A percentile compares a stretch with the other conserved stretches of the same genome.
phyloP scores from a whole-genome alignment of 495 filamentous ascomycete species.

The Lepidopterella palustris region DNA sequence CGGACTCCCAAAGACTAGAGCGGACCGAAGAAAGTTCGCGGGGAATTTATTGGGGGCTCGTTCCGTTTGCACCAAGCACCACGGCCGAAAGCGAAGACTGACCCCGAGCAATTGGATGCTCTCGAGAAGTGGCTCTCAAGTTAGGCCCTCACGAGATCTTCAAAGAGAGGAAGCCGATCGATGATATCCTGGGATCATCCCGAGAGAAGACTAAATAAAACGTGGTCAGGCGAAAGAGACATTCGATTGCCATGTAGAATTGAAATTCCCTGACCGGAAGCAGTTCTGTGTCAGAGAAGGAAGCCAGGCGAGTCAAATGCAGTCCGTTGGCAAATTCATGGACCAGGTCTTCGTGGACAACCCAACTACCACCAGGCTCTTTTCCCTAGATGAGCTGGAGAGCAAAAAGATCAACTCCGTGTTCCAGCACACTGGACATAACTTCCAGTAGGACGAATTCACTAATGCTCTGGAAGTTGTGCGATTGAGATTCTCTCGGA shows the following conservation, averaged over 20 bases:
- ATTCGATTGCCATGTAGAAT: slow-evolving; percentile 46
- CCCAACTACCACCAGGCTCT: slow-evolving; percentile 55
- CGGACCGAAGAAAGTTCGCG: slow-evolving; percentile 60
- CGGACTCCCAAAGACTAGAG: slow-evolving; percentile 65
- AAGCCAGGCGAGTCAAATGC: slow-evolving; percentile 55
- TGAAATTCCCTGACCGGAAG: slow-evolving; percentile 57
- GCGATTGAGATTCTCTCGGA: slow-evolving; percentile 70
- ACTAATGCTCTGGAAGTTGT: slow-evolving; percentile 57
- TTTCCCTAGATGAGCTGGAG: slow-evolving; percentile 66
- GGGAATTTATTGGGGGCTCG: slow-evolving; percentile 61
- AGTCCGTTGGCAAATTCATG: slow-evolving; percentile 50
- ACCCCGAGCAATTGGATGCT: slow-evolving; percentile 50
- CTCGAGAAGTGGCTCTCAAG: slow-evolving; percentile 57
- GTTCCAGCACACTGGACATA: slow-evolving; percentile 55
- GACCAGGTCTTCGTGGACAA: slow-evolving; percentile 55
- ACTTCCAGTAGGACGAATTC: slow-evolving; percentile 71
- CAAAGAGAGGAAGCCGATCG: slow-evolving; percentile 46
- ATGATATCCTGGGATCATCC: slow-evolving; percentile 53
- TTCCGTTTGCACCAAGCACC: slow-evolving; percentile 70
- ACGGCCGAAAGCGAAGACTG: slow-evolving; percentile 53
- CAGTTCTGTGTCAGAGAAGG: slow-evolving; percentile 49
- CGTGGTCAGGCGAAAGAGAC: slow-evolving; percentile 58
- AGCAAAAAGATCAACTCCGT: slow-evolving; percentile 64
- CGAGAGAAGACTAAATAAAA: slow-evolving; percentile 48
- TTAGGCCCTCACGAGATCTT: slow-evolving; percentile 58